Conservation (phyloP, 257 asterid species). For the Salvia miltiorrhiza region DNA sequence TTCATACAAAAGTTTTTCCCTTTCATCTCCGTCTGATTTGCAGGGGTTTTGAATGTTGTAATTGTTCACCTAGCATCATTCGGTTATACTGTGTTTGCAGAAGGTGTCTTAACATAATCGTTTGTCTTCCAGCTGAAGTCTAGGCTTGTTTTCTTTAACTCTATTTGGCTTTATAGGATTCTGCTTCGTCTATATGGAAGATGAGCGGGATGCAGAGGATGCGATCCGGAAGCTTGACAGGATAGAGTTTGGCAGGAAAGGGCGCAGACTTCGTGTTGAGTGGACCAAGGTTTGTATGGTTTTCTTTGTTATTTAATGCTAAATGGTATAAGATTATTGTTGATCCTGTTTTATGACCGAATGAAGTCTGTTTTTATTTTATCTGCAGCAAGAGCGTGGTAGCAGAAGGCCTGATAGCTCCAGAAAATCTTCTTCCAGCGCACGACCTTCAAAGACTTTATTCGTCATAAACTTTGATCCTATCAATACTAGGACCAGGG, state of each 20-base stretch:
- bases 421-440: slow-evolving; percentile 49
- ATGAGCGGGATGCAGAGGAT: slow-evolving; percentile 91
- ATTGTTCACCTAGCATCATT: slow-evolving; percentile 28
- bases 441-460: slow-evolving; percentile 78
- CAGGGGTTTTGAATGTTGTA: slow-evolving; percentile 45
- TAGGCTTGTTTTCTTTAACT: slow-evolving; percentile 25
- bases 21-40: slow-evolving; percentile 34
- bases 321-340: background rate
- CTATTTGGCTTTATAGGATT: slow-evolving; percentile 52
- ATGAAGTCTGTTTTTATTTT: slow-evolving; percentile 12
- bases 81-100: slow-evolving; percentile 26
- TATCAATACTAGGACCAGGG: slow-evolving; percentile 60
- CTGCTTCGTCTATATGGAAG: slow-evolving; percentile 91
- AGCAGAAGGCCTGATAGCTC: slow-evolving; percentile 65
- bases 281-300: slow-evolving; percentile 69
- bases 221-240: slow-evolving; percentile 85
- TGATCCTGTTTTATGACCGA: background rate
- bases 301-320: background rate
- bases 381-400: slow-evolving; percentile 79
- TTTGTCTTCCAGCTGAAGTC: slow-evolving; percentile 7
- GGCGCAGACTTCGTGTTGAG: slow-evolving; percentile 81
- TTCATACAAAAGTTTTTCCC: slow-evolving; percentile 31
- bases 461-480: slow-evolving; percentile 91
- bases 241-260: slow-evolving; percentile 82
- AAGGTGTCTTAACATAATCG: slow-evolving; percentile 27